Percentiles rank a stretch among this genome's conserved stretches.
Evolutionary conservation across 2,329 filamentous ascomycete species (phyloP).

Genomic region (Myriosclerotinia duriaeana): DNA sequence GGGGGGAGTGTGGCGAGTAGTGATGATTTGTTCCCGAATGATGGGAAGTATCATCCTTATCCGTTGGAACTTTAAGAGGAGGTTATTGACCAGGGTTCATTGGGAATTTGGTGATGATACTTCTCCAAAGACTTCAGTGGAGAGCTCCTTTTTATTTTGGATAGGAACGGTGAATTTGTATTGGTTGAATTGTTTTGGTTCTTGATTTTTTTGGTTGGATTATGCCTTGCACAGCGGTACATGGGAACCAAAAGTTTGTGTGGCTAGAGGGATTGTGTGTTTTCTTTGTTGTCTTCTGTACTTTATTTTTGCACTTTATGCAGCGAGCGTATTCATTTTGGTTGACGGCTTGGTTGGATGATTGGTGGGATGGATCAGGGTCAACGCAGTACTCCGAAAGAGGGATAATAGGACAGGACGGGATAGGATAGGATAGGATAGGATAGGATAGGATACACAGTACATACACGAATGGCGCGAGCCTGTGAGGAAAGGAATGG

Average conservation of each 20-base stretch:
- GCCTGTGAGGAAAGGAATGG: constrained; percentile 8
- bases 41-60: constrained; percentile 37
- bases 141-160: no score
- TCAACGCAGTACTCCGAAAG: background rate
- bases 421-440: background rate
- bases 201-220: background rate
- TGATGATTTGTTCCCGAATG: constrained; percentile 26
- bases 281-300: background rate
- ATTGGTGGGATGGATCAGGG: background rate
- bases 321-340: constrained; percentile 2
- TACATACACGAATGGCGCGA: constrained; percentile 19
- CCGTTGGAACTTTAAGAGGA: constrained; percentile 13
- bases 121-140: no score
- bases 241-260: background rate
- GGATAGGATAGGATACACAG: background rate
- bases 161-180: background rate
- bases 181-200: background rate
- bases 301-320: background rate
- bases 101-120: no score
- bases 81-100: background rate
- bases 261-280: background rate
- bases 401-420: background rate
- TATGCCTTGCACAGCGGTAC: background rate
- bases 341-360: background rate
- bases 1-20: constrained; percentile 1